Conservation (phyloP, 352 stramenopile genomes). For the Phytopythium kandeliae region DNA sequence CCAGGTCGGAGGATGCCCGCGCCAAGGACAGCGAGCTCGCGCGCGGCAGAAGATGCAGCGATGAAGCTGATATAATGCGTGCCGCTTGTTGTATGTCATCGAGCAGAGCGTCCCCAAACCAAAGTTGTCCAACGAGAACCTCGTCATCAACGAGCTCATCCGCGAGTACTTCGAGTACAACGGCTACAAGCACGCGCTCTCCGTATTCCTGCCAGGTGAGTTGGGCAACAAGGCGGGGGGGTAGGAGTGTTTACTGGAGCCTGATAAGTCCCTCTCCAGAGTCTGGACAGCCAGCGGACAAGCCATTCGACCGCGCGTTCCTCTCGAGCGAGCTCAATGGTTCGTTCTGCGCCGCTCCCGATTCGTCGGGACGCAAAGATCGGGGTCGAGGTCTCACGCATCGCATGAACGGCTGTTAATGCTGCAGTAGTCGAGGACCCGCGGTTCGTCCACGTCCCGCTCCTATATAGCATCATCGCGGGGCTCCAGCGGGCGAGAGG, state of each 20-base stretch:
- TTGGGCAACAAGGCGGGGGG: too few species aligned
- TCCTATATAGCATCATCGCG: slow-evolving; percentile 80
- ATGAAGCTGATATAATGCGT: too few species aligned
- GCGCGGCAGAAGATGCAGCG: too few species aligned
- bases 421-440: slow-evolving; percentile 54
- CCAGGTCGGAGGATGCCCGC: slow-evolving; percentile 50
- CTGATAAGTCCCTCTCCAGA: slow-evolving; percentile 16
- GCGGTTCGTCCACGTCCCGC: slow-evolving; percentile 59
- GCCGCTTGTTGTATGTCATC: slow-evolving; percentile 9
- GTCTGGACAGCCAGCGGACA: slow-evolving; percentile 75
- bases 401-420: not conserved
- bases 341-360: slow-evolving; percentile 10
- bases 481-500: slow-evolving; percentile 34
- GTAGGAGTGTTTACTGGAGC: slow-evolving; percentile 4
- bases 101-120: slow-evolving; percentile 48
- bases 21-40: too few species aligned
- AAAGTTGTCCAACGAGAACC: slow-evolving; percentile 88
- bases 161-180: slow-evolving; percentile 94
- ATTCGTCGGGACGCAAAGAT: not conserved
- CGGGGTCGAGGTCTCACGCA: not conserved
- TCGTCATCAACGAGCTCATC: slow-evolving; percentile 94
- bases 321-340: slow-evolving; percentile 75
- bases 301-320: slow-evolving; percentile 76
- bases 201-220: slow-evolving; percentile 75
- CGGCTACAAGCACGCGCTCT: slow-evolving; percentile 86